Evolutionary conservation across 2,329 filamentous ascomycete genomes (phyloP).

Genomic region (Xylariaceae sp.): DNA sequence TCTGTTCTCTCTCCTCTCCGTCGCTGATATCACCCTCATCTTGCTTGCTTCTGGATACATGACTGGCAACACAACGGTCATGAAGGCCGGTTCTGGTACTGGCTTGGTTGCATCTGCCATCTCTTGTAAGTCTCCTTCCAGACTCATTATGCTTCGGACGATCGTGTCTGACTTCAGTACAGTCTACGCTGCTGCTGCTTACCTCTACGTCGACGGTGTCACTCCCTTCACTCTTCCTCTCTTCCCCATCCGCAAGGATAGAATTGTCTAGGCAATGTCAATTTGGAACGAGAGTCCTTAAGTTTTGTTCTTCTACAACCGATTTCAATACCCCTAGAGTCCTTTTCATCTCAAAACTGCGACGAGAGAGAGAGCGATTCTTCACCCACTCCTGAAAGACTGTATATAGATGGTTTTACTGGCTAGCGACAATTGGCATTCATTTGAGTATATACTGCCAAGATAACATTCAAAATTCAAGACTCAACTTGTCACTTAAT

Average conservation of each 20-base stretch:
- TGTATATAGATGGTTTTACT: neutral
- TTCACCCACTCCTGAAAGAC: neutral
- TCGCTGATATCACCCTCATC: slow-evolving; percentile 22
- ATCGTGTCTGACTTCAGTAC: slow-evolving; percentile 4
- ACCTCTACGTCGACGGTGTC: slow-evolving; percentile 20
- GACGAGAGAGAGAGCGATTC: neutral
- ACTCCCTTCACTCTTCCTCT: slow-evolving; percentile 23
- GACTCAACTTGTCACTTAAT: no score
- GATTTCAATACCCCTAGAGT: neutral
- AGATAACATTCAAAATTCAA: neutral
- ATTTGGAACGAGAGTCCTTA: neutral
- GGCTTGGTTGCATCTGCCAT: slow-evolving; percentile 20
- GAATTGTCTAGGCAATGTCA: slow-evolving; percentile 13
- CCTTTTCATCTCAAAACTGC: neutral
- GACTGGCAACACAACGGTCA: slow-evolving; percentile 12
- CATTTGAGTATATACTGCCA: neutral
- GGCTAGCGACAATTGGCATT: neutral
- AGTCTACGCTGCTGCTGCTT: slow-evolving; percentile 22
- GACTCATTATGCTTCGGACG: neutral
- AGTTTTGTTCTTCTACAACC: neutral
- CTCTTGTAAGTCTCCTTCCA: slow-evolving; percentile 18
- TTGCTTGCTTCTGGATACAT: slow-evolving; percentile 23
- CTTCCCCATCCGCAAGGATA: slow-evolving; percentile 22
- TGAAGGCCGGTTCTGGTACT: slow-evolving; percentile 22
- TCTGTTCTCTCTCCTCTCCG: slow-evolving; percentile 18